Percentiles rank a stretch among this genome's conserved stretches.
Evolutionary conservation across 2,329 filamentous ascomycete genomes (phyloP).

Genomic region (Colletotrichum acutatum): DNA sequence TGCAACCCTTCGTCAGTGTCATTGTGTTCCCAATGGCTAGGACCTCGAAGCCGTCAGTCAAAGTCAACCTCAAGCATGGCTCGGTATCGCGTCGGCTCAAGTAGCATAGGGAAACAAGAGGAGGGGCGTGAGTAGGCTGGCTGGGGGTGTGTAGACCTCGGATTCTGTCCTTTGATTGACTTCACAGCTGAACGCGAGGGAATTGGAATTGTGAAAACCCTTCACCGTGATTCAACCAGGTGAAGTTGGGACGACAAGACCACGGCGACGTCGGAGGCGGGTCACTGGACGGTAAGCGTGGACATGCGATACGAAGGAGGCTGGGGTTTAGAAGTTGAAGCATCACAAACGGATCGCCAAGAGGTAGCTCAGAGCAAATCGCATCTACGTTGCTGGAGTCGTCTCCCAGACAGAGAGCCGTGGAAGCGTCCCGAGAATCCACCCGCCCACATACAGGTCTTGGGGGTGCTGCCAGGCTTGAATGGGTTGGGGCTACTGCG

Average conservation of each 20-base stretch:
- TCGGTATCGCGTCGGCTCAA: conserved; percentile 28
- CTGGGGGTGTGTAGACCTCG: conserved; percentile 1
- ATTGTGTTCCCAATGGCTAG: conserved; percentile 26
- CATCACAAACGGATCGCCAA: conserved; percentile 20
- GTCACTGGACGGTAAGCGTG: not conserved
- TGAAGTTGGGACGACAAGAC: not conserved
- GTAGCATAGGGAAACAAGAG: conserved; percentile 9
- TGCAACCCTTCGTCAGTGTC: conserved; percentile 17
- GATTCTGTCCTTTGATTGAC: not conserved
- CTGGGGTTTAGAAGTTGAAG: conserved; percentile 5
- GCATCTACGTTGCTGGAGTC: conserved; percentile 22
- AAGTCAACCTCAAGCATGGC: conserved; percentile 29
- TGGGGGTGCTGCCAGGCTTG: not conserved
- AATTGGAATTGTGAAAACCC: not conserved
- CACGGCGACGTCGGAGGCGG: conserved; percentile 15
- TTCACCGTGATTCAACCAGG: not conserved
- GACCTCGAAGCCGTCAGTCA: conserved; percentile 25
- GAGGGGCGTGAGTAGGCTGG: conserved; percentile 7
- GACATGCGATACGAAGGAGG: not conserved
- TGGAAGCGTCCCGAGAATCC: conserved; percentile 16
- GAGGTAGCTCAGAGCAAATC: conserved; percentile 24
- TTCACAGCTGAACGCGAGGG: not conserved
- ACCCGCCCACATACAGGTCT: not conserved
- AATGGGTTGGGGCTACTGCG: conserved; percentile 1
- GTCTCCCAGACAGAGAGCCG: conserved; percentile 7